Evolutionary conservation across 176 grass and related monocot genomes (phyloP).

Genomic region (Alopecurus myosuroides): DNA sequence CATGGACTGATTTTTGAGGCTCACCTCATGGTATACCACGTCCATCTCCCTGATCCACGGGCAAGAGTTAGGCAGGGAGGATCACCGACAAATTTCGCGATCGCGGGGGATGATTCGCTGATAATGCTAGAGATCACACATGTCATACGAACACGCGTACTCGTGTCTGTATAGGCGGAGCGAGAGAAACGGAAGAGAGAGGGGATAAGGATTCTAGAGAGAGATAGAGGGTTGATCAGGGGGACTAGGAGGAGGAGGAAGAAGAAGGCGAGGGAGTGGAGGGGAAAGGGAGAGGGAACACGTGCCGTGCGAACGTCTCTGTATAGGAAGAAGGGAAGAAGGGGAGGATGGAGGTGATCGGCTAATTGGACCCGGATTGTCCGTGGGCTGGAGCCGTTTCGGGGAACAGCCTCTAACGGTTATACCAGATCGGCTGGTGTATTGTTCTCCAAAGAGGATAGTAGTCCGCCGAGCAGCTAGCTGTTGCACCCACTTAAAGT

Average conservation of each 20-base stretch:
- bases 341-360: neutral
- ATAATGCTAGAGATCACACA: neutral
- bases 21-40: conserved; percentile 77
- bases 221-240: neutral
- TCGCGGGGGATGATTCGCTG: neutral
- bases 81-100: neutral
- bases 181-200: neutral
- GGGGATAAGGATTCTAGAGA: neutral
- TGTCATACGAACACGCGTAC: no score
- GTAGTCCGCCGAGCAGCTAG: no score
- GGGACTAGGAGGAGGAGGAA: neutral
- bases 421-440: neutral
- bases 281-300: conserved; percentile 29
- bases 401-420: neutral
- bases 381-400: neutral
- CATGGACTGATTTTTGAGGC: neutral
- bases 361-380: conserved; percentile 21
- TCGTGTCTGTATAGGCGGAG: neutral
- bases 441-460: no score
- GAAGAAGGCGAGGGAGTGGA: neutral
- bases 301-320: conserved; percentile 33
- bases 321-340: neutral
- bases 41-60: conserved; percentile 40
- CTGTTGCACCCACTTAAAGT: no score
- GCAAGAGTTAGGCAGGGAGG: neutral